phyloP scores from a whole-genome alignment of 495 filamentous ascomycete genomes.

The Rhypophila decipiens region DNA sequence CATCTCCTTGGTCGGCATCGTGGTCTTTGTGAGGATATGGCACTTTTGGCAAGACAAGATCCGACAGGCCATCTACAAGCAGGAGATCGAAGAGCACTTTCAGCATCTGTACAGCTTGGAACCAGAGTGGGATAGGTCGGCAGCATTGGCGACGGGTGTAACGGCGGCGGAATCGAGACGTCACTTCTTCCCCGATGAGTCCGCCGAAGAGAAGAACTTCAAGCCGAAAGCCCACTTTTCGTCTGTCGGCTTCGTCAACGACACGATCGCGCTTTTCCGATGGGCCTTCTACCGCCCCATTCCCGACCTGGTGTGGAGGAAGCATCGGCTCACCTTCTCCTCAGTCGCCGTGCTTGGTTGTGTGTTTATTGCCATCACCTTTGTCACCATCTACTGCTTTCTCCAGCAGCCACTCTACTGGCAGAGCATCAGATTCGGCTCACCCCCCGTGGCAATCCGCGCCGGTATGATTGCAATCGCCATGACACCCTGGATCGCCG shows the following conservation, averaged over 20 bases:
- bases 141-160: constrained; percentile 58
- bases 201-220: constrained; percentile 42
- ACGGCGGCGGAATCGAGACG: constrained; percentile 49
- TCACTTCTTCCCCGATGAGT: constrained; percentile 61
- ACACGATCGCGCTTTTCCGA: constrained; percentile 66
- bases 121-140: constrained; percentile 61
- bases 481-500: constrained; percentile 91
- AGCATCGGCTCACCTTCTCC: constrained; percentile 64
- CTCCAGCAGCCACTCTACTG: constrained; percentile 80
- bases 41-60: constrained; percentile 86
- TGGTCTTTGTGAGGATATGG: constrained; percentile 63
- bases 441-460: constrained; percentile 83
- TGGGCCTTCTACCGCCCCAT: constrained; percentile 84
- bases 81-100: constrained; percentile 55
- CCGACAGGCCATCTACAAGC: constrained; percentile 73
- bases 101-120: constrained; percentile 45
- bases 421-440: constrained; percentile 73
- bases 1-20: constrained; percentile 58
- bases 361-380: constrained; percentile 56
- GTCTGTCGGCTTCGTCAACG: constrained; percentile 64
- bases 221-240: constrained; percentile 63
- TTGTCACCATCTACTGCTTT: constrained; percentile 76
- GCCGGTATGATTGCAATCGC: constrained; percentile 91
- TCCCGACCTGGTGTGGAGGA: constrained; percentile 57
- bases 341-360: constrained; percentile 63